Conservation (phyloP, 305 asterid species). For the Fraxinus greggii region DNA sequence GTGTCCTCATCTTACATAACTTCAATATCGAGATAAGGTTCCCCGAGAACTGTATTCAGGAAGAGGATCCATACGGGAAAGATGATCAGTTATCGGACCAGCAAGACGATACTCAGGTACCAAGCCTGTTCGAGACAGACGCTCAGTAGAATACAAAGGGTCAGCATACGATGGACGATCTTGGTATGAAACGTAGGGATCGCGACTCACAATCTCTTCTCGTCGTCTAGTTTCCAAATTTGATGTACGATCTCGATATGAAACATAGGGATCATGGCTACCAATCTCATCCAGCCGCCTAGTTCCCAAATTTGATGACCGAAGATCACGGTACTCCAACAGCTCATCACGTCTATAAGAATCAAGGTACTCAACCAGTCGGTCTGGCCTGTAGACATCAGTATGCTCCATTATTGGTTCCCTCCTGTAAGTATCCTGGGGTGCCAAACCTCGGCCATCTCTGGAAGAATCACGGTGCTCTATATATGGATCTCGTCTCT, state of each 20-base stretch:
- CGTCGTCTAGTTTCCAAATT: slow-evolving; percentile 31
- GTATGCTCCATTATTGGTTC: slow-evolving; percentile 19
- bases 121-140: slow-evolving; percentile 30
- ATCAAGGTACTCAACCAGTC: slow-evolving; percentile 24
- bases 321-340: slow-evolving; percentile 18
- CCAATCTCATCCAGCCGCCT: slow-evolving; percentile 30
- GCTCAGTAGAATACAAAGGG: slow-evolving; percentile 32
- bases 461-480: slow-evolving; percentile 35
- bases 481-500: slow-evolving; percentile 22
- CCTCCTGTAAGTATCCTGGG: slow-evolving; percentile 29
- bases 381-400: slow-evolving; percentile 29
- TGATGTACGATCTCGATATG: slow-evolving; percentile 29
- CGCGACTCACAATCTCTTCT: slow-evolving; percentile 27
- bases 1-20: background rate
- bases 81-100: slow-evolving; percentile 10
- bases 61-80: background rate
- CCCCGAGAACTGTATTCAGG: slow-evolving; percentile 16
- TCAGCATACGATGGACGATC: slow-evolving; percentile 30
- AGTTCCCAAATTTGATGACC: slow-evolving; percentile 24
- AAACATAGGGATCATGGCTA: slow-evolving; percentile 29
- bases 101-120: slow-evolving; percentile 37
- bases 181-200: slow-evolving; percentile 33
- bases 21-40: slow-evolving; percentile 13
- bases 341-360: slow-evolving; percentile 31
- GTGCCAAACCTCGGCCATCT: slow-evolving; percentile 24